These are phyloP conservation scores for Eleusine indica DNA, from an alignment of 176 grass and related monocot genomes.

Conservation along the genomic window DNA sequence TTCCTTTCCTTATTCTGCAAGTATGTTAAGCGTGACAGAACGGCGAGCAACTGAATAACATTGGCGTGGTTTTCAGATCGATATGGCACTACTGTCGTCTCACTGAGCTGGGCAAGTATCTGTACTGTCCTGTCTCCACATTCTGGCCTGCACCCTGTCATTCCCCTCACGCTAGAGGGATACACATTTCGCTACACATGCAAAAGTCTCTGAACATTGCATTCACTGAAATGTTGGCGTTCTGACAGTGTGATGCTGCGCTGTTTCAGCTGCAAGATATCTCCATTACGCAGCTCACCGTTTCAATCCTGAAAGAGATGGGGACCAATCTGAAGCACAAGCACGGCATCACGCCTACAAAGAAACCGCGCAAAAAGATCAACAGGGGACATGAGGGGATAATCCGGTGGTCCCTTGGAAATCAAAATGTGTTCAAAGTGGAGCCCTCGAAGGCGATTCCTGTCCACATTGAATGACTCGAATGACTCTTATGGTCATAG, in stretches of 20 bases:
- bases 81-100: neutral
- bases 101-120: neutral
- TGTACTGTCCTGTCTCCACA: neutral
- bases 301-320: constrained; percentile 23
- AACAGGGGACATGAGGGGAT: constrained; percentile 13
- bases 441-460: constrained; percentile 14
- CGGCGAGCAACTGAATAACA: neutral
- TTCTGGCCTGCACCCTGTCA: neutral
- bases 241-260: too few species aligned
- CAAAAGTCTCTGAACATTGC: neutral
- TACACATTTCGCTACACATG: neutral
- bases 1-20: too few species aligned
- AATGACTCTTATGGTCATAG: too few species aligned
- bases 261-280: neutral
- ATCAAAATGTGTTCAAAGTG: constrained; percentile 17
- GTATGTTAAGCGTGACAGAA: neutral
- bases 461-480: constrained; percentile 13
- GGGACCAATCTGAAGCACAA: neutral
- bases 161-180: neutral
- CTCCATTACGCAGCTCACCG: neutral
- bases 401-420: constrained; percentile 33
- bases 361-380: neutral
- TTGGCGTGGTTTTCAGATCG: neutral
- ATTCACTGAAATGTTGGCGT: too few species aligned
- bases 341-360: neutral